Evolutionary conservation across 2,329 filamentous ascomycete genomes (phyloP).

Genomic region (Botrytis medusae): DNA sequence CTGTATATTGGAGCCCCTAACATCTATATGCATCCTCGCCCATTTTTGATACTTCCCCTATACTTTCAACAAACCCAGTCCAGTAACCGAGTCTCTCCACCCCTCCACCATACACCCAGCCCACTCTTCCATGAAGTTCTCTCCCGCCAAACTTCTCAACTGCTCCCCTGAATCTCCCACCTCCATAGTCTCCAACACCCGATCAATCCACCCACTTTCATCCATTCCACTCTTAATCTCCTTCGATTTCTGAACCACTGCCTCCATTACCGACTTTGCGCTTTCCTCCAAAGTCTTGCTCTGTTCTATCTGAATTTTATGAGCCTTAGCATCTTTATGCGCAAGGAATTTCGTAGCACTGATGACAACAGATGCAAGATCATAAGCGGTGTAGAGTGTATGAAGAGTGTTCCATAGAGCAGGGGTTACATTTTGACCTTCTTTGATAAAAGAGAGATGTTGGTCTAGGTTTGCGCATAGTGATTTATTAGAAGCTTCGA

Average conservation of each 20-base stretch:
- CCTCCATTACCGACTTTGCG: slow-evolving; percentile 26
- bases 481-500: slow-evolving; percentile 28
- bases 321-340: slow-evolving; percentile 25
- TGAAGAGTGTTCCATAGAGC: slow-evolving; percentile 29
- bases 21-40: neutral
- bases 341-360: slow-evolving; percentile 30
- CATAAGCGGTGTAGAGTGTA: slow-evolving; percentile 36
- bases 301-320: slow-evolving; percentile 27
- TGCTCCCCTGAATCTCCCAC: slow-evolving; percentile 24
- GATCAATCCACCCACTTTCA: slow-evolving; percentile 41
- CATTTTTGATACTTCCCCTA: neutral
- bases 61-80: slow-evolving; percentile 33
- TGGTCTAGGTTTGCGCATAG: slow-evolving; percentile 27
- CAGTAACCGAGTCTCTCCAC: slow-evolving; percentile 39
- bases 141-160: slow-evolving; percentile 32
- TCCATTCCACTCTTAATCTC: slow-evolving; percentile 36
- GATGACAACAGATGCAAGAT: slow-evolving; percentile 30
- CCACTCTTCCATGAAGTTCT: slow-evolving; percentile 40
- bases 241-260: slow-evolving; percentile 29
- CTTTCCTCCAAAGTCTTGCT: slow-evolving; percentile 23
- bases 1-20: neutral
- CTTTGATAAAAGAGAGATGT: slow-evolving; percentile 17
- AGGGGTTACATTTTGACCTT: neutral
- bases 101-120: slow-evolving; percentile 39
- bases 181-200: slow-evolving; percentile 32